These are phyloP conservation scores for Aspergillus indologenus DNA, from an alignment of 495 filamentous ascomycete genomes.

Conservation along the genomic window DNA sequence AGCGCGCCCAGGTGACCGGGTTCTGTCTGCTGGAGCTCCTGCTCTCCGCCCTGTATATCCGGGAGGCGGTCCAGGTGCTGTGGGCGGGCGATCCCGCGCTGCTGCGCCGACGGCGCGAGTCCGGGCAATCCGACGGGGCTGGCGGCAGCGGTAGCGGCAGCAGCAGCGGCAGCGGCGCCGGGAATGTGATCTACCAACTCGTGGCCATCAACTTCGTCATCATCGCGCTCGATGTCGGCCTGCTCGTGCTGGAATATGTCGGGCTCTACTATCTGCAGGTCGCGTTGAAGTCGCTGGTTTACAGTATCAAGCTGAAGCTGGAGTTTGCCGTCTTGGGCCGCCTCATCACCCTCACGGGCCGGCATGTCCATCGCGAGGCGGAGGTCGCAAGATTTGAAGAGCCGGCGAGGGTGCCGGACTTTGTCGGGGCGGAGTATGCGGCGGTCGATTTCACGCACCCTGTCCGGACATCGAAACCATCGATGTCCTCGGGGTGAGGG, in stretches of 20 bases:
- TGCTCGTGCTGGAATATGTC: constrained; percentile 47
- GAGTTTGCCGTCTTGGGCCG: constrained; percentile 53
- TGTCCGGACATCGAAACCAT: no score
- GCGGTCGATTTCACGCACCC: no score
- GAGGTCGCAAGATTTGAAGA: no score
- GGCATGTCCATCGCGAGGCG: no score
- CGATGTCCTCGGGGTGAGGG: no score
- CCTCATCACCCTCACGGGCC: constrained; percentile 27
- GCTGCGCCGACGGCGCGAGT: constrained; percentile 14
- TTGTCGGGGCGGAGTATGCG: no score
- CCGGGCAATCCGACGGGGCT: no score
- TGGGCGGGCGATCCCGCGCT: constrained; percentile 6
- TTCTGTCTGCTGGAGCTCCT: constrained; percentile 56
- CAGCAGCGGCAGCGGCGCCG: constrained; percentile 21
- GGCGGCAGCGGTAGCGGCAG: no score
- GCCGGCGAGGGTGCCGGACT: no score
- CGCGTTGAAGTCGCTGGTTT: constrained; percentile 48
- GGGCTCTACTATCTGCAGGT: constrained; percentile 48
- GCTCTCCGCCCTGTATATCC: constrained; percentile 56
- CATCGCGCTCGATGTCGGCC: constrained; percentile 46
- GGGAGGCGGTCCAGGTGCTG: constrained; percentile 46
- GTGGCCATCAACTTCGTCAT: constrained; percentile 49
- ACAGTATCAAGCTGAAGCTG: constrained; percentile 54
- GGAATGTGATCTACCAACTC: constrained; percentile 42
- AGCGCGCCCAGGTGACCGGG: constrained; percentile 50